Evolutionary conservation across 2,329 filamentous ascomycete species (phyloP), one percentile per base, ranked within the genome.

Genomic region (Purpureocillium takamizusanense): DNA sequence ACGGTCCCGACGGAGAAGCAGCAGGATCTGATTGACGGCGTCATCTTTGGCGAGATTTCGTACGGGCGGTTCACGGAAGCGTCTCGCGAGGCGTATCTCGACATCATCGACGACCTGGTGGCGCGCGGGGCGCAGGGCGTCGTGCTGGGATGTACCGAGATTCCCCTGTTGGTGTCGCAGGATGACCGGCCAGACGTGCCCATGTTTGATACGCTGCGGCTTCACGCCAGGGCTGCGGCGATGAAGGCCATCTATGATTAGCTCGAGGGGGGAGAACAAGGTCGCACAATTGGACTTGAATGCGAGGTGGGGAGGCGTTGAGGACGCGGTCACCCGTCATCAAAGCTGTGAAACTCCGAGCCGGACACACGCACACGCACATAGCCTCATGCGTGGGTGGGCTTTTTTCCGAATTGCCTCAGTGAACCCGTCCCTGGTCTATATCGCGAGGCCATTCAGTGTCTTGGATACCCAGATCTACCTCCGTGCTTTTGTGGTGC

Each of bases 81-180:
- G 2, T 33, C 39, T 1, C 30, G 30, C 12, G 30, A 42, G 12
- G 34, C 32, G 4, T 45, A 46, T 6, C 21, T 50, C 3, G 29
- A 36, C 2, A 42, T 42, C 17, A 39, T 46, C 8, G 43, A 43
- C 21, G 31, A 31, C 3, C 27, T 46, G 37, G 40, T 45, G 2
- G 10, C 27, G 23, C 37, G 39, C 15, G 45, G 45, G 14, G 41
- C 41, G 21, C 36, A 47, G 28, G 40, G 43, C 7, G 45, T 43
- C 7, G 39, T 42, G 9, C 23, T 44, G 5, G 45, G 43, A 4
- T 45, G 12, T 35, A 31, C 51, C 47, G 57, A 42, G 35, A 41
- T 46, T n/a, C 39, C 41, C n/a, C 33, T 43, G 16, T 35, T 47
- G 14, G 42, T 47, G 37, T 35, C 36, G 36, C 41, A 47, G 30